Conservation (phyloP, 2,329 filamentous ascomycete species). For the Alternaria panax region DNA sequence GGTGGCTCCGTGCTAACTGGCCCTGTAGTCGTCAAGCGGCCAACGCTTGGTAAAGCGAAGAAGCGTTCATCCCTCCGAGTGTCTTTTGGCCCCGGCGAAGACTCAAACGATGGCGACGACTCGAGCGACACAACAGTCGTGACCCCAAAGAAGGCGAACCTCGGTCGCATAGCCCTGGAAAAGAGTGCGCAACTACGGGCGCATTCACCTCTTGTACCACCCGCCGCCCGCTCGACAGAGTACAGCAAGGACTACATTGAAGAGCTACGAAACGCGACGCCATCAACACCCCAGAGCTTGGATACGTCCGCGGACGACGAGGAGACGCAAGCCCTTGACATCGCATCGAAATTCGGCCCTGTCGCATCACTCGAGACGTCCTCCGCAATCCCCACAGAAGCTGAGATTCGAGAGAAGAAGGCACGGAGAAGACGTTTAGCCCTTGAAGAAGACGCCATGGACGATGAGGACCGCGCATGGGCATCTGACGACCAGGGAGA, state of each 20-base stretch:
- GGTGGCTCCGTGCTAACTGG: constrained; percentile 55
- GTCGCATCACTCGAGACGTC: constrained; percentile 49
- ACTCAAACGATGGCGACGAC: constrained; percentile 60
- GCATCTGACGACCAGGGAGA: constrained; percentile 50
- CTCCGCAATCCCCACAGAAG: constrained; percentile 74
- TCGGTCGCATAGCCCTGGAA: constrained; percentile 71
- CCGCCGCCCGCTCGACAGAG: constrained; percentile 62
- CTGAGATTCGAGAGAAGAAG: constrained; percentile 90
- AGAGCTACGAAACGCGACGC: constrained; percentile 85
- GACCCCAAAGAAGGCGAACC: constrained; percentile 68
- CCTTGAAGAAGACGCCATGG: constrained; percentile 69
- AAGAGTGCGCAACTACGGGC: constrained; percentile 70
- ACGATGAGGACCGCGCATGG: constrained; percentile 54
- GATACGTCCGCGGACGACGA: constrained; percentile 50
- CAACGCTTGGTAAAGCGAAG: constrained; percentile 60
- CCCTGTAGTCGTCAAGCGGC: constrained; percentile 61
- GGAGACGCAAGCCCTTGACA: constrained; percentile 55
- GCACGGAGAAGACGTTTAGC: constrained; percentile 84
- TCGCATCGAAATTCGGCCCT: constrained; percentile 65
- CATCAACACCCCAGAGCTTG: constrained; percentile 76
- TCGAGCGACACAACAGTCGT: constrained; percentile 60
- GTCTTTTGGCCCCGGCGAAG: constrained; percentile 74
- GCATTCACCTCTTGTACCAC: constrained; percentile 56
- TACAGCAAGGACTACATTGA: constrained; percentile 89
- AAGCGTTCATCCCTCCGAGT: constrained; percentile 79